phyloP scores from a whole-genome alignment of 768 basidiomycete species.

The Dioszegia aurantiaca region DNA sequence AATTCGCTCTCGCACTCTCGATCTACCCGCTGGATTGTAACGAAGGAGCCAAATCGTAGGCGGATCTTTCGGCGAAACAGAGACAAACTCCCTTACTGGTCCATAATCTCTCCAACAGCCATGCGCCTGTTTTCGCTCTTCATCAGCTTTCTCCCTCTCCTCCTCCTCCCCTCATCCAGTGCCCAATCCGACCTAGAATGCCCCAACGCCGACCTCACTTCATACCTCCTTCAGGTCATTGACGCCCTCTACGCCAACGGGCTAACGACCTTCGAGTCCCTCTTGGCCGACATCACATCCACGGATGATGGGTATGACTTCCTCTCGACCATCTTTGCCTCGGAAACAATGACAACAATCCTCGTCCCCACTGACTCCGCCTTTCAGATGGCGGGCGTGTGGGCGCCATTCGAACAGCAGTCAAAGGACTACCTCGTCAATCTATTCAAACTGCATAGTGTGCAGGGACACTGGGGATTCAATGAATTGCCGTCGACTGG shows the following conservation, averaged over 20 bases:
- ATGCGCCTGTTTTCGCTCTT: conserved; percentile 1
- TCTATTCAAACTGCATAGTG: conserved; percentile 26
- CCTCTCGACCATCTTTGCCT: conserved; percentile 19
- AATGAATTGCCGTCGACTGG: conserved; percentile 6
- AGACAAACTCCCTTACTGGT: too few relatives aligned
- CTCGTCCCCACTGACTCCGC: conserved; percentile 42
- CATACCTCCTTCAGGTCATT: conserved; percentile 36
- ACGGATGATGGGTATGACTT: conserved; percentile 33
- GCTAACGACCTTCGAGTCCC: conserved; percentile 37
- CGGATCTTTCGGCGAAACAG: too few relatives aligned
- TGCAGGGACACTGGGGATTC: conserved; percentile 25
- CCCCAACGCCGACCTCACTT: conserved; percentile 23
- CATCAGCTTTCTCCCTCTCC: conserved; percentile 19
- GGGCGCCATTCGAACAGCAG: conserved; percentile 21
- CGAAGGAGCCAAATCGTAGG: too few relatives aligned
- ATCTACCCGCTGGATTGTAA: not conserved
- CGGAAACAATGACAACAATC: conserved; percentile 20
- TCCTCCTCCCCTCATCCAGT: not conserved
- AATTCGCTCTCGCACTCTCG: not conserved
- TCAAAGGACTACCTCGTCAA: conserved; percentile 17
- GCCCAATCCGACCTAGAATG: conserved; percentile 28
- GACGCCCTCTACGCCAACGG: conserved; percentile 39
- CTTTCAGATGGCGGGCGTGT: conserved; percentile 28
- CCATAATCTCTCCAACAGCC: not conserved
- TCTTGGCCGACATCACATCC: conserved; percentile 26